Evolutionary conservation across 2,329 filamentous ascomycete genomes (phyloP).

Genomic region (Bipolaris bicolor): DNA sequence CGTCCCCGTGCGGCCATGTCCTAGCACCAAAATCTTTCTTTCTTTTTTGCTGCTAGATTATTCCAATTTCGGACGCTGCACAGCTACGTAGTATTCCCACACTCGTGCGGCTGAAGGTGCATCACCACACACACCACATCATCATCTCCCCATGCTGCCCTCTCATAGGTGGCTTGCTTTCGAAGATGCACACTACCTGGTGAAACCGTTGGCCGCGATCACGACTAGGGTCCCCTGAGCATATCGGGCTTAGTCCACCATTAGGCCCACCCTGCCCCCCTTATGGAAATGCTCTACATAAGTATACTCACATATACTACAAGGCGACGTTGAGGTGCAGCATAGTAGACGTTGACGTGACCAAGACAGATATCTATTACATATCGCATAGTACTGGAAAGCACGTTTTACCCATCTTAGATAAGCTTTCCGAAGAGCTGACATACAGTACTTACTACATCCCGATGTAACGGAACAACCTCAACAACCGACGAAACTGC

Average conservation of each 20-base stretch:
- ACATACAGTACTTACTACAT: too few relatives aligned
- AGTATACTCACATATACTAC: not conserved
- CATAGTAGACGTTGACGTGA: too few relatives aligned
- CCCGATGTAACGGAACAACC: too few relatives aligned
- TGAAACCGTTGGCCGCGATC: constrained; percentile 8
- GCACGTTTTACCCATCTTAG: too few relatives aligned
- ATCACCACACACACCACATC: constrained; percentile 1
- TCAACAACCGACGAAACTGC: too few relatives aligned
- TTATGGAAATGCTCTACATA: not conserved
- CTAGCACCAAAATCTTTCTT: too few relatives aligned
- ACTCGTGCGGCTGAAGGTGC: not conserved
- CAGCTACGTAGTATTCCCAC: not conserved
- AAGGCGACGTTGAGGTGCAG: not conserved
- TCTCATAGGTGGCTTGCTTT: not conserved
- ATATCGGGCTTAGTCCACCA: not conserved
- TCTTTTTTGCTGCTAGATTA: not conserved
- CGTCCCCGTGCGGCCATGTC: too few relatives aligned
- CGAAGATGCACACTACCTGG: not conserved
- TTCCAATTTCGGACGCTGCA: not conserved
- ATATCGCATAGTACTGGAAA: too few relatives aligned
- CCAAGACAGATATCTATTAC: too few relatives aligned
- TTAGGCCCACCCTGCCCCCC: not conserved
- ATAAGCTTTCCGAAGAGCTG: too few relatives aligned
- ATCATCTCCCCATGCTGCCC: not conserved
- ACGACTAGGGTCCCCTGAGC: constrained; percentile 6